A percentile compares a stretch with the other conserved stretches of the same genome.
Evolutionary conservation across 139 green algal genomes (phyloP).

Genomic region (Chlorella sp.): DNA sequence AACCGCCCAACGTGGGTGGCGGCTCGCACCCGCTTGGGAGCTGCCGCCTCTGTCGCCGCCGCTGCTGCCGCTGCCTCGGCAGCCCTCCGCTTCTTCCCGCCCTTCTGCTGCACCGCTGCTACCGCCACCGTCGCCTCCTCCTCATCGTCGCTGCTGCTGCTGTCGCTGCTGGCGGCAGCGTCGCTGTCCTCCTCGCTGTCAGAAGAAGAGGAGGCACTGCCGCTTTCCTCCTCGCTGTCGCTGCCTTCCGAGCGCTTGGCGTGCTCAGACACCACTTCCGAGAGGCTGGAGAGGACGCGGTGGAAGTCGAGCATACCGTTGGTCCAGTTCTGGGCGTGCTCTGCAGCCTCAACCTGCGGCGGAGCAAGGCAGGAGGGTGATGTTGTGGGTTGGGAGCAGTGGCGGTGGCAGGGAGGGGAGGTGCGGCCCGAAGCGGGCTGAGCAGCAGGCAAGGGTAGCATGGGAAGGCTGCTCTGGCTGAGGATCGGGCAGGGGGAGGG

Average conservation of each 20-base stretch:
- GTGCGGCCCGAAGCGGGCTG: neutral
- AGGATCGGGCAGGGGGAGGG: neutral
- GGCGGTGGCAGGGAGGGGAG: neutral
- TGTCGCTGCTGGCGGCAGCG: slow-evolving; percentile 5
- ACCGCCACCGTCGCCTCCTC: neutral
- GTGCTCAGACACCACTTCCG: slow-evolving; percentile 63
- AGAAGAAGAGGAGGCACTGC: neutral
- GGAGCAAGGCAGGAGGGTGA: neutral
- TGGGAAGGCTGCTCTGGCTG: neutral
- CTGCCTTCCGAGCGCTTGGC: slow-evolving; percentile 9
- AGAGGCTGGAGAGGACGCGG: slow-evolving; percentile 71
- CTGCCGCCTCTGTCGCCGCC: neutral
- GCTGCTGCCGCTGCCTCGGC: neutral
- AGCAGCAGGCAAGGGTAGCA: neutral
- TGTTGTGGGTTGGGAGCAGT: neutral
- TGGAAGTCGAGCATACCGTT: slow-evolving; percentile 80
- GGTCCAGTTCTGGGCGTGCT: slow-evolving; percentile 71
- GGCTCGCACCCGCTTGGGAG: slow-evolving; percentile 28
- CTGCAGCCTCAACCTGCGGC: slow-evolving; percentile 58
- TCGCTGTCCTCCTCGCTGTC: slow-evolving; percentile 29
- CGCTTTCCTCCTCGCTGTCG: slow-evolving; percentile 20
- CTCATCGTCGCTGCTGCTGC: slow-evolving; percentile 38
- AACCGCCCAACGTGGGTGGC: slow-evolving; percentile 78
- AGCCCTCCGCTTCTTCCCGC: slow-evolving; percentile 29
- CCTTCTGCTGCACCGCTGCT: neutral